Evolutionary conservation across 2,329 filamentous ascomycete species (phyloP).

Genomic region (Leptographium galeiforme): DNA sequence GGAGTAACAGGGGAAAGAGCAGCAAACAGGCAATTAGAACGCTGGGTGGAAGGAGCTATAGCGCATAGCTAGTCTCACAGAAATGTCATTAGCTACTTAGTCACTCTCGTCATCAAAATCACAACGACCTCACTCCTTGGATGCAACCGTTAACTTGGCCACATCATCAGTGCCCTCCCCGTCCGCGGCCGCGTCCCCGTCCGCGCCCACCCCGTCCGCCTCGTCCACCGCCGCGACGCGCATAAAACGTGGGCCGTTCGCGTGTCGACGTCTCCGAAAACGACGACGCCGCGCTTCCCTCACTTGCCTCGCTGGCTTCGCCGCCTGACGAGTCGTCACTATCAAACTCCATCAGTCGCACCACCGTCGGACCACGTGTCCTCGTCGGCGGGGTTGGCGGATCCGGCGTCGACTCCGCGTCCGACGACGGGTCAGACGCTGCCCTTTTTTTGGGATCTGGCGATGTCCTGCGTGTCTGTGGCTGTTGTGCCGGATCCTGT

Average conservation of each 20-base stretch:
- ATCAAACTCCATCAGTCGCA: constrained; percentile 18
- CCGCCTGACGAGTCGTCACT: constrained; percentile 5
- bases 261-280: neutral
- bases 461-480: no score
- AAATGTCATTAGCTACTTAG: no score
- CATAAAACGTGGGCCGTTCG: neutral
- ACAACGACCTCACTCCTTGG: no score
- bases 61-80: no score
- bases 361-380: constrained; percentile 14
- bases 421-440: no score
- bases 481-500: neutral
- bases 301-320: neutral
- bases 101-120: no score
- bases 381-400: constrained; percentile 6
- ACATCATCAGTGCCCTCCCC: neutral
- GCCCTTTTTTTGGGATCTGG: no score
- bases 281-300: neutral
- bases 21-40: no score
- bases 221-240: constrained; percentile 8
- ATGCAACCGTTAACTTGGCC: no score
- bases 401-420: no score
- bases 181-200: constrained; percentile 4
- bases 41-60: no score
- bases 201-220: constrained; percentile 3
- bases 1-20: no score